Base-by-base conservation (phyloP, 2,329 filamentous ascomycete species). In the Pseudogymnoascus sp. region DNA sequence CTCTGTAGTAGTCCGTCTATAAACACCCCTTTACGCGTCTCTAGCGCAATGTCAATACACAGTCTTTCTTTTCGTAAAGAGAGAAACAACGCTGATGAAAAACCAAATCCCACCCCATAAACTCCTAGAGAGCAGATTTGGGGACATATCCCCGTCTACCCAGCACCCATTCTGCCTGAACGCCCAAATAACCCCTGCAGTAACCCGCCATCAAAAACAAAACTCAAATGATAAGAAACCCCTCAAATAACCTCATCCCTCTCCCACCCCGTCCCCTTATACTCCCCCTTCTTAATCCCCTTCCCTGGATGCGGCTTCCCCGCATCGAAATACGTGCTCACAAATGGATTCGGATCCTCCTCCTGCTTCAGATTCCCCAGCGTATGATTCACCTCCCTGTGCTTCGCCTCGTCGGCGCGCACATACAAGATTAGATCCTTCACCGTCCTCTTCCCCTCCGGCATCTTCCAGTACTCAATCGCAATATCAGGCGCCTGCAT, bases 301-400 rank as follows among this genome's bases (percentile, higher is more conserved):
- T 89, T 89, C 0, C 85, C 84, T 3, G 89, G 90, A 68, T 93
- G 91, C 24, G 85, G 84, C 66, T 80, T 79, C 4, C 78, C 78
- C 12, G 79, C 78, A 66, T 91, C 85, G 75, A 89, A 91, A 79
- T 93, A 97, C 69, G 87, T 82, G 75, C 87, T 90, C 53, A 91
- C 88, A 72, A 95, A 99, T 2, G 95, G 95, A 72, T 99, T 99
- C 1, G 93, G 93, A 72, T 99, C 95, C 35, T 87, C 82, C 61
- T 85, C 86, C 73, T 95, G 91, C 69, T 96, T 81, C 64, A 99
- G 80, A 73, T 98, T 98, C 61, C 89, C 87, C 43, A 99, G 78
- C 0, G 95, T 98, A 75, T 99, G 95, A 77, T 99, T 98, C 70
- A 98, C 93, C 72, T 96, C 95, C 35, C 95, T 84, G 72, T 96